Conservation (phyloP, 257 asterid species). For the Scutellaria barbata region DNA sequence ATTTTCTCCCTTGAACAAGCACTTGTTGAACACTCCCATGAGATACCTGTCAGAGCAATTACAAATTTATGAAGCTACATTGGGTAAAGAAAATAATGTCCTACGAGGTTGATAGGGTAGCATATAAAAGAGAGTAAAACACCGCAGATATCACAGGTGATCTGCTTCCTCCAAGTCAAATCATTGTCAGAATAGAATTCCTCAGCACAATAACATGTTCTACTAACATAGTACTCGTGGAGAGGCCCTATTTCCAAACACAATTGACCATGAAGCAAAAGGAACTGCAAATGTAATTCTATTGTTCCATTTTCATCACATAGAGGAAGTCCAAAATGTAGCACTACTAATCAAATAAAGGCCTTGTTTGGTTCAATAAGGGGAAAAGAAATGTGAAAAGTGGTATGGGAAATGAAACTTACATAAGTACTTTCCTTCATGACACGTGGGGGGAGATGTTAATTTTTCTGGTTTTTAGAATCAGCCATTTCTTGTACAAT, state of each 20-base stretch:
- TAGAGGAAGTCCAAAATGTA: not conserved
- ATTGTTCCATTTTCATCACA: not conserved
- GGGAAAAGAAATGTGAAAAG: not conserved
- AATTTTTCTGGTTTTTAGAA: not conserved
- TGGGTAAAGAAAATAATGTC: not conserved
- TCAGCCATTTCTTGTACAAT: not conserved
- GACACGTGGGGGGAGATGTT: not conserved
- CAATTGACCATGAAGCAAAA: no score
- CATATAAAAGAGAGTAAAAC: slow-evolving; percentile 17
- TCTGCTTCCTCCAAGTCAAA: not conserved
- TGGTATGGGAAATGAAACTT: not conserved
- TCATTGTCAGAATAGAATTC: slow-evolving; percentile 10
- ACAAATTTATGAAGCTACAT: slow-evolving; percentile 29
- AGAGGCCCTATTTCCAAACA: no score
- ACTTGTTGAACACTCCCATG: slow-evolving; percentile 47
- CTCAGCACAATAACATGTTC: not conserved
- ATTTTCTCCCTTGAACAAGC: slow-evolving; percentile 40
- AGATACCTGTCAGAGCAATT: slow-evolving; percentile 47
- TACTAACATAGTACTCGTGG: not conserved
- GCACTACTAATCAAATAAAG: slow-evolving; percentile 9
- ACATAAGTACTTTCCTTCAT: slow-evolving; percentile 11
- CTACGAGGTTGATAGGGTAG: slow-evolving; percentile 19
- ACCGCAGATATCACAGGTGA: not conserved
- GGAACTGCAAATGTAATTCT: no score
- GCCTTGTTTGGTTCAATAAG: not conserved